These are phyloP conservation scores for Yarrowia keelungensis DNA, from an alignment of 805 yeast genomes.

Conservation along the genomic window DNA sequence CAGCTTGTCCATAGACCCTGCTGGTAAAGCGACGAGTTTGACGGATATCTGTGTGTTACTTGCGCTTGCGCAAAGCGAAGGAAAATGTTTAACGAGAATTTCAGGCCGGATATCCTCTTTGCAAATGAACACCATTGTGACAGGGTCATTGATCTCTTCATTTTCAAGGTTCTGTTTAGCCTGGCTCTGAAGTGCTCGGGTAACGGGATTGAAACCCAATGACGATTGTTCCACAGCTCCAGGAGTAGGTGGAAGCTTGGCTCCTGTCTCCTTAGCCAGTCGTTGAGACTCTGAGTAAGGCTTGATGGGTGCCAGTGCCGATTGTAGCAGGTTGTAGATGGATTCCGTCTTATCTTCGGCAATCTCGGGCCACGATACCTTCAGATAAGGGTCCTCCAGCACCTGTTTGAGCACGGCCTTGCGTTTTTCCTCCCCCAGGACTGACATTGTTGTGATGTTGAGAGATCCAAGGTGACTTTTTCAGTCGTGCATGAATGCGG, in stretches of 20 bases:
- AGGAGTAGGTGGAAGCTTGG: conserved; percentile 25
- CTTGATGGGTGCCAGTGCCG: background rate
- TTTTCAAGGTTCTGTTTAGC: conserved; percentile 17
- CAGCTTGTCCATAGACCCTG: conserved; percentile 23
- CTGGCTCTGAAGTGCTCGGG: conserved; percentile 11
- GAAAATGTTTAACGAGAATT: conserved; percentile 43
- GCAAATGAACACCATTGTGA: conserved; percentile 43
- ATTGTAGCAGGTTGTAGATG: background rate
- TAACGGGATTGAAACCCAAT: conserved; percentile 36
- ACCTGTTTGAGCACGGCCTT: conserved; percentile 43
- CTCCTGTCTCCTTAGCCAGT: background rate
- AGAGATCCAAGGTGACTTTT: conserved; percentile 25
- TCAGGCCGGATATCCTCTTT: conserved; percentile 44
- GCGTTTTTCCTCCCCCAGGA: conserved; percentile 39
- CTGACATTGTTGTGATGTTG: conserved; percentile 19
- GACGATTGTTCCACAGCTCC: conserved; percentile 2
- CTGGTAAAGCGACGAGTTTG: conserved; percentile 19
- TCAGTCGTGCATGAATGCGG: conserved; percentile 13
- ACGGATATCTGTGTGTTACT: background rate
- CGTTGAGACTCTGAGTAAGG: conserved; percentile 9
- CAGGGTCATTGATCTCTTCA: conserved; percentile 4
- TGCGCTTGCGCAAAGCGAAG: conserved; percentile 41
- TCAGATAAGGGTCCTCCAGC: conserved; percentile 43
- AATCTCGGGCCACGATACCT: conserved; percentile 38
- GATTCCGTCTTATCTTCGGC: conserved; percentile 6